These are phyloP conservation scores for Cyclanthera cordifolia DNA, from an alignment of 306 rosid genomes.

Conservation along the genomic window DNA sequence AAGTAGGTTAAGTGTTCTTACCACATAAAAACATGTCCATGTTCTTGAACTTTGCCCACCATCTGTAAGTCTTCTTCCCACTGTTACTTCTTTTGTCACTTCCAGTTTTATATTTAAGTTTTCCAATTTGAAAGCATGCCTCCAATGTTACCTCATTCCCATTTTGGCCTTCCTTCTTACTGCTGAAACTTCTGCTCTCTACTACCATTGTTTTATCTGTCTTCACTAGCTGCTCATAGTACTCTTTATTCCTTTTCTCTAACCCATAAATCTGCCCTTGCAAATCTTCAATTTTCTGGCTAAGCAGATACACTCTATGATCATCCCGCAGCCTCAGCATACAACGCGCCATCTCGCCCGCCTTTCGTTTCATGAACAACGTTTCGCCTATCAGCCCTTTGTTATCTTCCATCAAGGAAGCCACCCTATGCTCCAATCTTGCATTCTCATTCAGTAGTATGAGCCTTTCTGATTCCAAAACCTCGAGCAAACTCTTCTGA, in stretches of 20 bases:
- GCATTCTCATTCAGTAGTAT: slow-evolving; percentile 76
- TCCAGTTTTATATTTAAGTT: slow-evolving; percentile 22
- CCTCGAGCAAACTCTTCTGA: slow-evolving; percentile 80
- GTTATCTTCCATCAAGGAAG: slow-evolving; percentile 60
- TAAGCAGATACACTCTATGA: slow-evolving; percentile 62
- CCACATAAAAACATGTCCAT: slow-evolving; percentile 76
- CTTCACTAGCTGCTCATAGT: slow-evolving; percentile 47
- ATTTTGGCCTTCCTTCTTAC: slow-evolving; percentile 13
- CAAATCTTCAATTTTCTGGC: slow-evolving; percentile 69
- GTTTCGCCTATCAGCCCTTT: too few species aligned
- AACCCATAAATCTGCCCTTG: slow-evolving; percentile 70
- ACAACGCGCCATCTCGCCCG: slow-evolving; percentile 68
- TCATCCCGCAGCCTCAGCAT: slow-evolving; percentile 76
- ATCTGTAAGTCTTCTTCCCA: slow-evolving; percentile 1
- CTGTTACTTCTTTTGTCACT: not conserved
- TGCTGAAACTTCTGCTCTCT: slow-evolving; percentile 3
- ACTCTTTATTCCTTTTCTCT: slow-evolving; percentile 83
- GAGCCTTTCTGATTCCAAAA: slow-evolving; percentile 84
- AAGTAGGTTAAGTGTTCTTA: slow-evolving; percentile 29
- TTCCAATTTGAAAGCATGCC: slow-evolving; percentile 42
- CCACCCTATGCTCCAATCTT: slow-evolving; percentile 44
- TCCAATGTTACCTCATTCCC: slow-evolving; percentile 38
- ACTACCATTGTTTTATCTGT: slow-evolving; percentile 17
- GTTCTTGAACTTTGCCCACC: slow-evolving; percentile 64
- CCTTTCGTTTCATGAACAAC: slow-evolving; percentile 55